phyloP scores from a whole-genome alignment of 129 eudicot species.

The Escallonia rubra region DNA sequence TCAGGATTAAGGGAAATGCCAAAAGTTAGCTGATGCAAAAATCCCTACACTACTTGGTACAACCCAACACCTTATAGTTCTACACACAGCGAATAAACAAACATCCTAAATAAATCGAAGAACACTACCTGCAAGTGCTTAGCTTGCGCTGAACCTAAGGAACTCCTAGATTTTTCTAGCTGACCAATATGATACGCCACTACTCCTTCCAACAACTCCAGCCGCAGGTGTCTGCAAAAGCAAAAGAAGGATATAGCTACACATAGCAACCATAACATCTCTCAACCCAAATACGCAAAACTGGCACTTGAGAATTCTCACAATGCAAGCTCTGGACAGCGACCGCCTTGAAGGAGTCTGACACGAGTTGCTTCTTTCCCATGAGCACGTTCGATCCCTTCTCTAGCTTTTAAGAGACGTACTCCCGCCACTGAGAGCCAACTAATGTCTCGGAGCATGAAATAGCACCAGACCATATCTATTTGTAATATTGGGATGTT shows the following conservation, averaged over 20 bases:
- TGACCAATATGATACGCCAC: constrained; percentile 80
- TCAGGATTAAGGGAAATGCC: too few species aligned
- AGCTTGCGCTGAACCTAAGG: constrained; percentile 55
- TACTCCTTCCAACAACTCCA: constrained; percentile 89
- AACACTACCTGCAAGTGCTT: constrained; percentile 52
- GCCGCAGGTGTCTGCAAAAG: constrained; percentile 58
- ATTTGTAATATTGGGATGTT: constrained; percentile 84
- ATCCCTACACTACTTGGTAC: background rate
- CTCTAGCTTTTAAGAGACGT: constrained; percentile 84
- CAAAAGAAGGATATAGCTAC: background rate
- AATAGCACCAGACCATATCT: constrained; percentile 97
- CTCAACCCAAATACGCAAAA: background rate
- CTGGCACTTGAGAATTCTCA: constrained; percentile 26
- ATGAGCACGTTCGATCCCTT: constrained; percentile 71
- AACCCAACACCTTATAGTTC: too few species aligned
- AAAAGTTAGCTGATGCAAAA: too few species aligned
- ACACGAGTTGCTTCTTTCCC: constrained; percentile 81
- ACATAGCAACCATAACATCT: background rate
- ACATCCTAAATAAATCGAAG: background rate
- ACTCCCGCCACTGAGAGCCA: constrained; percentile 79
- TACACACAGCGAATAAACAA: background rate
- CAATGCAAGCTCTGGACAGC: constrained; percentile 86
- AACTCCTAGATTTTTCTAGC: constrained; percentile 54
- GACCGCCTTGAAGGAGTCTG: constrained; percentile 68
- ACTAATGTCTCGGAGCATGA: constrained; percentile 89